Conservation (phyloP, 2,329 filamentous ascomycete species). For the Xylaria sp. region DNA sequence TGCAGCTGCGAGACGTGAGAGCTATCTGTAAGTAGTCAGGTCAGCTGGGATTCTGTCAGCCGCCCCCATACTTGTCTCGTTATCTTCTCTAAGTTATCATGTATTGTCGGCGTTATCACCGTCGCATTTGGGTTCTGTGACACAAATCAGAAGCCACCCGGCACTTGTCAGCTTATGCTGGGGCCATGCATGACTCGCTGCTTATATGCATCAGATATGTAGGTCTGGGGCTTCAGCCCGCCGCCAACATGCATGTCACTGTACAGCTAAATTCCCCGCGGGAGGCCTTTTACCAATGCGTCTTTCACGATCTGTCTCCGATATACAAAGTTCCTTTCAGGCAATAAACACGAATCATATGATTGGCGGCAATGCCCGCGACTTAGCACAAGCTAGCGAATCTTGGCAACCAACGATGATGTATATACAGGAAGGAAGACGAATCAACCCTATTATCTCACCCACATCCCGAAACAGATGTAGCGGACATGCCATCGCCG, state of each 20-base stretch:
- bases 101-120: neutral
- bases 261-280: neutral
- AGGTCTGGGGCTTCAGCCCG: neutral
- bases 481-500: neutral
- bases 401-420: neutral
- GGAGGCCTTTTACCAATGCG: neutral
- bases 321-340: neutral
- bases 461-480: neutral
- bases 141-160: constrained; percentile 12
- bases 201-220: neutral
- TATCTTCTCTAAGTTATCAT: neutral
- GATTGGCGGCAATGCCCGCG: neutral
- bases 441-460: neutral
- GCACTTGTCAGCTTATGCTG: constrained; percentile 11
- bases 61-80: neutral
- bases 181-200: constrained; percentile 9
- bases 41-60: constrained; percentile 24
- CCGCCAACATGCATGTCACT: neutral
- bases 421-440: neutral
- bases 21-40: constrained; percentile 1
- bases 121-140: constrained; percentile 10
- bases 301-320: neutral
- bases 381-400: neutral
- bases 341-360: neutral
- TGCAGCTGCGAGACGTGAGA: constrained; percentile 13